Evolutionary conservation across 306 rosid genomes (phyloP).

Genomic region (Cicer pinnatifidum): DNA sequence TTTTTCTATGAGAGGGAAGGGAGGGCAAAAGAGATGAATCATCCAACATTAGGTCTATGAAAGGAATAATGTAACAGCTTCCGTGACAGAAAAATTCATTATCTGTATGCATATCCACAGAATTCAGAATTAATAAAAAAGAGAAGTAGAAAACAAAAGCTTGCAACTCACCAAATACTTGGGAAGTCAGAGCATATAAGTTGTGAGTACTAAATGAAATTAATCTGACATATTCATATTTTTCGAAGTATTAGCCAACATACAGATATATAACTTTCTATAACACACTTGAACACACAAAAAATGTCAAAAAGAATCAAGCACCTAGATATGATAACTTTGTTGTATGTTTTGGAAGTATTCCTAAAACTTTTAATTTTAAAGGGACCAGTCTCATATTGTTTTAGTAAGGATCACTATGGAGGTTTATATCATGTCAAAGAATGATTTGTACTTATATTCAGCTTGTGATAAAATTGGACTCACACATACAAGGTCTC

Average conservation of each 20-base stretch:
- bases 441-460: not conserved
- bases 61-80: slow-evolving; percentile 2
- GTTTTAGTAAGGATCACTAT: not conserved
- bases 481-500: not conserved
- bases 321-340: slow-evolving; percentile 31
- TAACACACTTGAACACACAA: not conserved
- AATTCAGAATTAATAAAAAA: not conserved
- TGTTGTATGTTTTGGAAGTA: not conserved
- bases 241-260: slow-evolving; percentile 17
- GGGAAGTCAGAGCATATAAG: not conserved
- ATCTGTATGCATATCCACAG: not conserved
- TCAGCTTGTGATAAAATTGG: not conserved
- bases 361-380: not conserved
- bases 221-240: slow-evolving; percentile 11
- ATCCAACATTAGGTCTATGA: not conserved
- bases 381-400: not conserved
- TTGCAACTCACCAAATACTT: slow-evolving; percentile 3
- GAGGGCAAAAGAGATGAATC: not conserved
- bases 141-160: slow-evolving; percentile 3
- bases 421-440: not conserved
- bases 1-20: not conserved
- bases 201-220: slow-evolving; percentile 10
- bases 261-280: slow-evolving; percentile 2
- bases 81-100: not conserved
- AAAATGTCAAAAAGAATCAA: slow-evolving; percentile 9